Evolutionary conservation across 805 yeast species (phyloP).

Genomic region (Wickerhamomyces xylosicus): DNA sequence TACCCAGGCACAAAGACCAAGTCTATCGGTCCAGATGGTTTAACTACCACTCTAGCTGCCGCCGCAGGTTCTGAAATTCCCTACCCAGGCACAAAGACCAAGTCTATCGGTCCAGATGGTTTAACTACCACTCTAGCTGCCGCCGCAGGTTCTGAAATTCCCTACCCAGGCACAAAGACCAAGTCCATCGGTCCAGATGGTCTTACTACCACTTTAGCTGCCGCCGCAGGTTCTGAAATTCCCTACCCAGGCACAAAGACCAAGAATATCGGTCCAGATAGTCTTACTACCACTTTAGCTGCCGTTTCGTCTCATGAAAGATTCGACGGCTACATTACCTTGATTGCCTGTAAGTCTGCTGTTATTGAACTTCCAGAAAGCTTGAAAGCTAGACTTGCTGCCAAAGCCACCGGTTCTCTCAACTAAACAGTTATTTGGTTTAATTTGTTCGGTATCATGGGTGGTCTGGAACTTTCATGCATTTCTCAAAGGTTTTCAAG

Average conservation of each 20-base stretch:
- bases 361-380: background rate
- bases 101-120: background rate
- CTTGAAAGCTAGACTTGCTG: background rate
- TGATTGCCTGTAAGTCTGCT: background rate
- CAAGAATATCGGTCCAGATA: background rate
- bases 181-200: background rate
- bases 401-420: background rate
- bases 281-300: background rate
- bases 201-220: background rate
- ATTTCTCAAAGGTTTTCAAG: too few relatives aligned
- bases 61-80: background rate
- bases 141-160: background rate
- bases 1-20: background rate
- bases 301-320: background rate
- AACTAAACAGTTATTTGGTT: too few relatives aligned
- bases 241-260: background rate
- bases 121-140: background rate
- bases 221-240: background rate
- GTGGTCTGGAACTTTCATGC: too few relatives aligned
- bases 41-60: background rate
- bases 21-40: too few relatives aligned
- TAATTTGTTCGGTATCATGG: too few relatives aligned
- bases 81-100: too few relatives aligned
- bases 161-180: too few relatives aligned
- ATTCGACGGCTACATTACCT: background rate